Evolutionary conservation across 1,284 basidiomycete species (phyloP).

Genomic region (Leccinum proximum): DNA sequence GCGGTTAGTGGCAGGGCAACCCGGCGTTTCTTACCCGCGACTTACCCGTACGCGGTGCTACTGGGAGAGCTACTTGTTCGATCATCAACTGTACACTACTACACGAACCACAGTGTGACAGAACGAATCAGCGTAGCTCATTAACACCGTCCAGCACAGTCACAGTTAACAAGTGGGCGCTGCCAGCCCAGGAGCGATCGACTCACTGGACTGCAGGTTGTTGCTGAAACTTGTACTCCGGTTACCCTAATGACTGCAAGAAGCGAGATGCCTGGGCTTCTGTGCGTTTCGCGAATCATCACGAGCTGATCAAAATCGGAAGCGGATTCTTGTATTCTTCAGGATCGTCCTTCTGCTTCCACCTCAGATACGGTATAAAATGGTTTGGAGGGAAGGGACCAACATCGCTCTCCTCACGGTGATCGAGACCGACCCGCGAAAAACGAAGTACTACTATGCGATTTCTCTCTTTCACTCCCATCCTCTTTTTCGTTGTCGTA

Average conservation of each 20-base stretch:
- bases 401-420: not conserved
- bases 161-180: not conserved
- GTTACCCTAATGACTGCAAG: not conserved
- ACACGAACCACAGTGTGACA: too few species aligned
- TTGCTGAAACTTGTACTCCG: not conserved
- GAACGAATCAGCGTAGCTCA: too few species aligned
- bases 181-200: not conserved
- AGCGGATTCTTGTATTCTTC: not conserved
- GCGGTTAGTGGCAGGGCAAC: too few species aligned
- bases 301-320: not conserved
- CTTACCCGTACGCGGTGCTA: too few species aligned
- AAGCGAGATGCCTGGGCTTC: not conserved
- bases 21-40: too few species aligned
- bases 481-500: not conserved
- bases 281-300: not conserved
- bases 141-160: not conserved
- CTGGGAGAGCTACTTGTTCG: too few species aligned
- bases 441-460: not conserved
- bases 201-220: not conserved
- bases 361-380: not conserved
- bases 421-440: not conserved
- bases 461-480: not conserved
- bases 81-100: too few species aligned
- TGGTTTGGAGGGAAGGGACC: not conserved
- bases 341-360: not conserved